Conservation (phyloP, 208 protist genomes). For the Leptomonas seymouri region DNA sequence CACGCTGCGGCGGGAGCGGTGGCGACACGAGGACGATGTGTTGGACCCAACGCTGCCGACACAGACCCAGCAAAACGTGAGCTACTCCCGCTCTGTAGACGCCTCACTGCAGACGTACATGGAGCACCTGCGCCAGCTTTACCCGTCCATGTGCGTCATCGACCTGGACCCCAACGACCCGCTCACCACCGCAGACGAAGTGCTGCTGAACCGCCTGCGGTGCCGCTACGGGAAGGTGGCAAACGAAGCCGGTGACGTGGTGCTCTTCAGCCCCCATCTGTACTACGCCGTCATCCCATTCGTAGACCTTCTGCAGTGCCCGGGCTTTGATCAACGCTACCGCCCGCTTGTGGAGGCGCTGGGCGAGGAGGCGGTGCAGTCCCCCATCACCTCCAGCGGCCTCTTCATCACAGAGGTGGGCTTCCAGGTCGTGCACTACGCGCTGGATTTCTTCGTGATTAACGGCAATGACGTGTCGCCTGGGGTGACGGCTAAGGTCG, state of each 20-base stretch:
- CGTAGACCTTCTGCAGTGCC: constrained; percentile 45
- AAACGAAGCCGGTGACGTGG: constrained; percentile 36
- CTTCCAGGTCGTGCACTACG: constrained; percentile 88
- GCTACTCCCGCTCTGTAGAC: constrained; percentile 49
- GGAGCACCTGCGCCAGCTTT: constrained; percentile 54
- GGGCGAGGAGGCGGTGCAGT: constrained; percentile 22
- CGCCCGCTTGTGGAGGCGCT: constrained; percentile 16
- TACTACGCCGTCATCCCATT: constrained; percentile 76
- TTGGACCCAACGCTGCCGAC: constrained; percentile 66
- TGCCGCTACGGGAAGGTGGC: constrained; percentile 89
- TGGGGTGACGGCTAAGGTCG: constrained; percentile 52
- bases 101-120: constrained; percentile 69
- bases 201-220: constrained; percentile 69
- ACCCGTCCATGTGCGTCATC: constrained; percentile 71
- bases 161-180: constrained; percentile 71
- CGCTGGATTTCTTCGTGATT: constrained; percentile 86
- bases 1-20: constrained; percentile 58
- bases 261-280: constrained; percentile 65
- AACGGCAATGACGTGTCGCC: constrained; percentile 58
- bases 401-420: constrained; percentile 86
- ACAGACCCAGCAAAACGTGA: constrained; percentile 29
- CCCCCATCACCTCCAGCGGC: constrained; percentile 55
- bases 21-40: constrained; percentile 69
- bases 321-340: constrained; percentile 22
- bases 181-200: constrained; percentile 52